Conservation (phyloP, 2,329 filamentous ascomycete genomes). For the Coniochaeta sp. region DNA sequence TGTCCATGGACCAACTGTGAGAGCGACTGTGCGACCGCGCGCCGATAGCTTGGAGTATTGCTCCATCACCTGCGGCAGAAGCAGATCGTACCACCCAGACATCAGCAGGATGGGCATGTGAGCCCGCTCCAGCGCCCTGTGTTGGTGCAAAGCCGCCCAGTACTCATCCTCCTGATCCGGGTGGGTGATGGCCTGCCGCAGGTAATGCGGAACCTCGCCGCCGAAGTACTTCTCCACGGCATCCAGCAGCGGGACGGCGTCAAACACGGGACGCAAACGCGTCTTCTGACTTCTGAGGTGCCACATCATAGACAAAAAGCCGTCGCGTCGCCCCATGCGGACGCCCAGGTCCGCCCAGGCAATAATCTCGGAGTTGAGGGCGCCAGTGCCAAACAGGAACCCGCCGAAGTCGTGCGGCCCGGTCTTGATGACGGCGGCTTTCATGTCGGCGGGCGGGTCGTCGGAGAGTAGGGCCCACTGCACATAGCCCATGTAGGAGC, state of each 20-base stretch:
- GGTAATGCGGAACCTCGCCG: background rate
- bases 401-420: constrained; percentile 7
- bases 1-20: background rate
- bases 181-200: background rate
- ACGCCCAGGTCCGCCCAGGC: background rate
- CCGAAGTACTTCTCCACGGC: background rate
- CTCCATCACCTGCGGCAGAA: background rate
- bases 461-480: constrained; percentile 12
- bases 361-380: constrained; percentile 5
- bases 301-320: background rate
- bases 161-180: background rate
- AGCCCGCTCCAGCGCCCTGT: background rate
- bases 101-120: constrained; percentile 1
- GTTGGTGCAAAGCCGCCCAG: background rate
- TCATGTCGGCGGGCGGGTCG: constrained; percentile 9
- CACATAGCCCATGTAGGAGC: constrained; percentile 11
- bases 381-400: constrained; percentile 10
- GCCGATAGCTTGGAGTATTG: background rate
- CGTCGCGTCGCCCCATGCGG: background rate
- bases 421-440: constrained; percentile 5
- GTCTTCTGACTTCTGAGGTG: too few species aligned
- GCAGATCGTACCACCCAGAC: constrained; percentile 4
- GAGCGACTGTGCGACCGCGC: background rate
- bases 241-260: background rate
- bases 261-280: background rate